phyloP scores from a whole-genome alignment of 1,284 basidiomycete species.

The Pseudozyma tsukubaensis region DNA sequence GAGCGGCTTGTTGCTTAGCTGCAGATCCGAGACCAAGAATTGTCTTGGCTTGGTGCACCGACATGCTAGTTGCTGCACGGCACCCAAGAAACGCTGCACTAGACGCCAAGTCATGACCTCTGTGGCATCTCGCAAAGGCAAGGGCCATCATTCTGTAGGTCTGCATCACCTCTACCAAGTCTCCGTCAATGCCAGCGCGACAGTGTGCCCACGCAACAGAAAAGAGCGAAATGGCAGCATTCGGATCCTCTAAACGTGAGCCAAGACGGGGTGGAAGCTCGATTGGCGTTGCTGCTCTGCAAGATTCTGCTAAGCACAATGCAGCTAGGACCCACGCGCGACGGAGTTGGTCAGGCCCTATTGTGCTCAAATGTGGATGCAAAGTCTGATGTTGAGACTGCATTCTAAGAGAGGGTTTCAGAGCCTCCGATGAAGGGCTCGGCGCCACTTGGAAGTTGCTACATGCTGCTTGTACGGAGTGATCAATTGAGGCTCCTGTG shows the following conservation, averaged over 20 bases:
- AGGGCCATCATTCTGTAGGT: constrained; percentile 16
- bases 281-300: constrained; percentile 2
- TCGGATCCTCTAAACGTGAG: background rate
- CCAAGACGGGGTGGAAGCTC: constrained; percentile 2
- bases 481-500: too few relatives aligned
- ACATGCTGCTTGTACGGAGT: too few relatives aligned
- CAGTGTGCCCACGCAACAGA: constrained; percentile 9
- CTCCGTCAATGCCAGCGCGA: constrained; percentile 3
- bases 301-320: background rate
- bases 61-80: constrained; percentile 11
- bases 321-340: constrained; percentile 3
- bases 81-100: constrained; percentile 11
- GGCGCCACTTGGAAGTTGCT: too few relatives aligned
- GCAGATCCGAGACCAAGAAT: background rate
- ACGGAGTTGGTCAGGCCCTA: background rate
- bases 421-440: too few relatives aligned
- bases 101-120: constrained; percentile 7
- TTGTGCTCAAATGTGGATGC: too few relatives aligned
- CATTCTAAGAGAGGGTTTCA: too few relatives aligned
- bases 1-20: constrained; percentile 5
- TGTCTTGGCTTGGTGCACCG: constrained; percentile 4
- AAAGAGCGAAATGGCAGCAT: constrained; percentile 1
- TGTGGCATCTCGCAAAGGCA: constrained; percentile 13
- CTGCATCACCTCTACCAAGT: constrained; percentile 13
- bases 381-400: too few relatives aligned